Conservation (phyloP, 805 yeast species). For the Cyberlindnera maritima region DNA sequence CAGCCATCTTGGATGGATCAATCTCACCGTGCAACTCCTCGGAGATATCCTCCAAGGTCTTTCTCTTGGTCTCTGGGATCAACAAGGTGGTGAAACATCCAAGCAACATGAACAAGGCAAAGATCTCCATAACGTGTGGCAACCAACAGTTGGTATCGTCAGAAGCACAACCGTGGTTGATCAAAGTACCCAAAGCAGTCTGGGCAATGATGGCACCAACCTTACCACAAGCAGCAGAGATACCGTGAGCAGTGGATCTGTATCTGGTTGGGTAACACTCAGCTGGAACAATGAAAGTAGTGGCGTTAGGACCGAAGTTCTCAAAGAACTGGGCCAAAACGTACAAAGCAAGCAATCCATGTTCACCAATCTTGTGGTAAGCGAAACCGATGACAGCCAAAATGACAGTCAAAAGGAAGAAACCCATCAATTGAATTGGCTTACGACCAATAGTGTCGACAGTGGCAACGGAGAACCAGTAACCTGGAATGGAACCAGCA, state of each 20-base stretch:
- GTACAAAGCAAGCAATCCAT: constrained; percentile 74
- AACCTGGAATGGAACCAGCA: constrained; percentile 95
- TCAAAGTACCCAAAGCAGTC: constrained; percentile 80
- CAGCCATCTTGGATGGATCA: constrained; percentile 40
- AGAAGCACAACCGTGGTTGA: constrained; percentile 72
- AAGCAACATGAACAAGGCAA: constrained; percentile 85
- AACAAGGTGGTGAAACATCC: constrained; percentile 67
- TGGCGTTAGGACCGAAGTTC: constrained; percentile 91
- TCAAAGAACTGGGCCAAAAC: constrained; percentile 83
- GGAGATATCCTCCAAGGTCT: constrained; percentile 79
- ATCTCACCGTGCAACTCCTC: constrained; percentile 84
- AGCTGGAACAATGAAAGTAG: constrained; percentile 89
- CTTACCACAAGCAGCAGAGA: constrained; percentile 90
- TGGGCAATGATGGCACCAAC: constrained; percentile 92
- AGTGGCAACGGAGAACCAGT: constrained; percentile 82
- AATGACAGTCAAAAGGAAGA: constrained; percentile 63
- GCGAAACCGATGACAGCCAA: constrained; percentile 84
- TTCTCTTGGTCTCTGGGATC: constrained; percentile 89
- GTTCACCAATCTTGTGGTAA: constrained; percentile 63
- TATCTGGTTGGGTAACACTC: constrained; percentile 93
- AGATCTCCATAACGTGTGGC: constrained; percentile 91
- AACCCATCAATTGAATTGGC: constrained; percentile 76
- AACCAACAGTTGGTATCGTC: constrained; percentile 64
- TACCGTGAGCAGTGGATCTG: constrained; percentile 94
- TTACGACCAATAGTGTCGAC: constrained; percentile 83